Evolutionary conservation across 2,329 filamentous ascomycete genomes (phyloP).

Genomic region (Ambrosiella cleistominuta): DNA sequence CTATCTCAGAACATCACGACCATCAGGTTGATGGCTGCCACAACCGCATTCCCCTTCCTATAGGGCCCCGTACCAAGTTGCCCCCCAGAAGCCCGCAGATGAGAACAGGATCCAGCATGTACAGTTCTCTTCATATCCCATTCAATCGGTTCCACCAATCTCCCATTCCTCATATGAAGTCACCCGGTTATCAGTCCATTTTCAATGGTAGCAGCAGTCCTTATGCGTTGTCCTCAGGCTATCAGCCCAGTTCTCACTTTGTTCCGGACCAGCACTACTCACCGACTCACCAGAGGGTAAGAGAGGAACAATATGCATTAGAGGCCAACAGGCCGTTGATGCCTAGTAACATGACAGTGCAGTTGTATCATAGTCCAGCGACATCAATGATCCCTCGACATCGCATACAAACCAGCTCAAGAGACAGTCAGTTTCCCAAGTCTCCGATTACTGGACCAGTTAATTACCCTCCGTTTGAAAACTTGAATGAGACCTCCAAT

Average conservation of each 20-base stretch:
- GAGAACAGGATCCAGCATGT: neutral
- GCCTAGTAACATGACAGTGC: constrained; percentile 8
- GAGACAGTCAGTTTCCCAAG: constrained; percentile 7
- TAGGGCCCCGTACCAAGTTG: neutral
- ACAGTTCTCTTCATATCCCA: neutral
- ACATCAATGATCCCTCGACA: constrained; percentile 16
- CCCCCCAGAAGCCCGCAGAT: neutral
- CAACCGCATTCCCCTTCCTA: neutral
- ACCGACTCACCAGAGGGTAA: neutral
- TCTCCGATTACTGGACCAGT: constrained; percentile 36
- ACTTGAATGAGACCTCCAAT: constrained; percentile 37
- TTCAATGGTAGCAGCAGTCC: neutral
- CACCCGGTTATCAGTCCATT: neutral
- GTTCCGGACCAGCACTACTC: neutral
- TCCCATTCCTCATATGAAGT: neutral
- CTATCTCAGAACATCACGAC: neutral
- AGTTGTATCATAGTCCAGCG: constrained; percentile 24
- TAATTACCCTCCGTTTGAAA: constrained; percentile 59
- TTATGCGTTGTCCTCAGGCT: neutral
- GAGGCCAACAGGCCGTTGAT: neutral
- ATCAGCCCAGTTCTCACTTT: neutral
- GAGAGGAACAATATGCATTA: neutral
- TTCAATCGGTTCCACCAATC: neutral
- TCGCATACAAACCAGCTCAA: constrained; percentile 16
- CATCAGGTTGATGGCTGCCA: neutral